phyloP scores from a whole-genome alignment of 768 basidiomycete genomes.

The Termitomyces sp. region DNA sequence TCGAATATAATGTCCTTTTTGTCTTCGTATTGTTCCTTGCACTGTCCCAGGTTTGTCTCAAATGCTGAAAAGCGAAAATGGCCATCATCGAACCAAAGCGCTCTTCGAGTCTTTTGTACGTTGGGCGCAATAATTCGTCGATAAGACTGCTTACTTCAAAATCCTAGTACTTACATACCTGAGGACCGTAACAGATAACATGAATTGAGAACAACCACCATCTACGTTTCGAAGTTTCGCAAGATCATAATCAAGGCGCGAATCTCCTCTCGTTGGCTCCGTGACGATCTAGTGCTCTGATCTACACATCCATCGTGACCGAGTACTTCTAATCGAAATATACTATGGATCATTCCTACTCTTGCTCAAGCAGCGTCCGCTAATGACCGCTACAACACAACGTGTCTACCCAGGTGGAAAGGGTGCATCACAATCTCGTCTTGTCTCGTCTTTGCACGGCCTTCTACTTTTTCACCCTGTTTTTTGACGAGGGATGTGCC shows the following conservation, averaged over 20 bases:
- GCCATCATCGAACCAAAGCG: not conserved
- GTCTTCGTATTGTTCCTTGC: not conserved
- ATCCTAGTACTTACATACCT: not conserved
- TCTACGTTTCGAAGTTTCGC: no score
- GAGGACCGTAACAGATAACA: not conserved
- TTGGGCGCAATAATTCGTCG: not conserved
- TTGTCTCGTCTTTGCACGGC: not conserved
- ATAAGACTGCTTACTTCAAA: not conserved
- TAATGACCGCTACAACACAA: not conserved
- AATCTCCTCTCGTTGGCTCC: not conserved
- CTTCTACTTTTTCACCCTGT: not conserved
- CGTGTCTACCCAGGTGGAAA: not conserved
- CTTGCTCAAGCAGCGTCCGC: not conserved
- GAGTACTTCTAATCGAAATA: not conserved
- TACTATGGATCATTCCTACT: not conserved
- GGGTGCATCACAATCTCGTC: not conserved
- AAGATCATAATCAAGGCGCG: not conserved
- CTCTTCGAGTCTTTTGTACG: not conserved
- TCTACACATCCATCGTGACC: not conserved
- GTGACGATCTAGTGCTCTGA: not conserved
- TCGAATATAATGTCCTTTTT: slow-evolving; percentile 1
- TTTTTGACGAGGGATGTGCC: not conserved
- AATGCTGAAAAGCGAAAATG: not conserved
- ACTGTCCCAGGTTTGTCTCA: not conserved
- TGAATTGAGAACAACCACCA: not conserved